Evolutionary conservation across 192 early-diverging fungal genomes (phyloP), one percentile per base, ranked within the genome.

Genomic region (Dissophora globulifera): DNA sequence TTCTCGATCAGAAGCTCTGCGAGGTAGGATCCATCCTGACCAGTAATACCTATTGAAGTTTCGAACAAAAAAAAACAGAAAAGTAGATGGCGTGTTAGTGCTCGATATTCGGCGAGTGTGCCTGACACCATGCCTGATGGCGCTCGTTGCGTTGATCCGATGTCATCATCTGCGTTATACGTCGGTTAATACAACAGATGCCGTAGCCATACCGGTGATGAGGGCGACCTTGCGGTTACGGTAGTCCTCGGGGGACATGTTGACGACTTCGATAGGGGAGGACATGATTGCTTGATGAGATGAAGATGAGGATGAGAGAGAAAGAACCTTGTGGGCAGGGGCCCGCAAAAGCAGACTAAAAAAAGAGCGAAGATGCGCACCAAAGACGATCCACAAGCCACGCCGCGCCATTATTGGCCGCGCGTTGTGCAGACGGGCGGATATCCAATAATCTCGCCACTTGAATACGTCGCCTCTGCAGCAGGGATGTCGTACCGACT

Each of bases 21-120:
- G 26, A 93, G 81, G 66, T 93, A 93, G 31, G 89, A 91, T 46
- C 91, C 91, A 70, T 93, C 91, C 78, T 93, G 91, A 52, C 91
- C 91, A 50, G 91, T 93, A 67, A 93, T 89, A 80, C 91, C 91
- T 90, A 57, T 35, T 31, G 7, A 20, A n/a, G 11, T 19, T 15
- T 15, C 11, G 49, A 25, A 25, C 22, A 54, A 35, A 35, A 54
- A 1, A 35, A 54, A 10, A 51, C 22, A 29, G 50, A 29, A 10
- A 10, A 52, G n/a, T n/a, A n/a, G n/a, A n/a, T n/a, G n/a, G n/a
- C n/a, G n/a, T n/a, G n/a, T n/a, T n/a, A n/a, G n/a, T n/a, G n/a
- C n/a, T n/a, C n/a, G n/a, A n/a, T n/a, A n/a, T n/a, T n/a, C n/a
- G n/a, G n/a, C n/a, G n/a, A n/a, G n/a, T n/a, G n/a, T n/a, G n/a